Conservation (phyloP, 2,329 filamentous ascomycete species). For the Clonostachys sp. region DNA sequence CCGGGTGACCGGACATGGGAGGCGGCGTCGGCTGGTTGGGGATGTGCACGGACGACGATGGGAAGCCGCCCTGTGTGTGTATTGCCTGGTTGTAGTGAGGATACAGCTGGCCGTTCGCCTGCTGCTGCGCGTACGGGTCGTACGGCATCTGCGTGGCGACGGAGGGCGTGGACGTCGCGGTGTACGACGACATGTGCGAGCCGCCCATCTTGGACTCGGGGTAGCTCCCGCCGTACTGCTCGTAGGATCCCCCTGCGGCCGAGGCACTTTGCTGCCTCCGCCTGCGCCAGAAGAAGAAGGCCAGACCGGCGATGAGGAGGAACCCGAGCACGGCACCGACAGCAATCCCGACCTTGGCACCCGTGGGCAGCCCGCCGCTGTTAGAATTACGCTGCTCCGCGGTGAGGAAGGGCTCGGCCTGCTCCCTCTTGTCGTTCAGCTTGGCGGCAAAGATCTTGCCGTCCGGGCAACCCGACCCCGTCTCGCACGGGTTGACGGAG, state of each 20-base stretch:
- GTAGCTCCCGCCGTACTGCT: conserved; percentile 1
- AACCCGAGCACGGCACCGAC: conserved; percentile 23
- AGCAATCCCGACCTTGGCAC: conserved; percentile 28
- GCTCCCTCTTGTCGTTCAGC: conserved; percentile 2
- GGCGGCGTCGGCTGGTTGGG: too few relatives aligned
- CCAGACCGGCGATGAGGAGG: conserved; percentile 17
- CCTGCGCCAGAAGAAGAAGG: conserved; percentile 10
- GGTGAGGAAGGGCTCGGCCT: conserved; percentile 3
- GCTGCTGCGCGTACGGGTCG: neutral
- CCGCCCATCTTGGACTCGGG: neutral
- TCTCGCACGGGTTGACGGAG: conserved; percentile 20
- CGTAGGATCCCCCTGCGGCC: neutral
- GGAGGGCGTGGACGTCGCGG: neutral
- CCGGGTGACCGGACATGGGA: too few relatives aligned
- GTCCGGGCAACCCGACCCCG: conserved; percentile 1
- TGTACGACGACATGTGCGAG: neutral
- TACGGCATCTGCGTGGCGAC: neutral
- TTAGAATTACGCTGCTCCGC: neutral
- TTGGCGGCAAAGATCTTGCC: conserved; percentile 1
- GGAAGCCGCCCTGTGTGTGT: too few relatives aligned
- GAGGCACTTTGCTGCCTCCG: conserved; percentile 1
- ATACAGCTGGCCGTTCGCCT: neutral
- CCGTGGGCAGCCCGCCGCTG: conserved; percentile 17
- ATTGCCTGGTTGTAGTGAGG: too few relatives aligned
- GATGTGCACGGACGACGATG: too few relatives aligned